These are phyloP conservation scores for Chaetomium sp. DNA, from an alignment of 2,329 filamentous ascomycete genomes.

Conservation along the genomic window DNA sequence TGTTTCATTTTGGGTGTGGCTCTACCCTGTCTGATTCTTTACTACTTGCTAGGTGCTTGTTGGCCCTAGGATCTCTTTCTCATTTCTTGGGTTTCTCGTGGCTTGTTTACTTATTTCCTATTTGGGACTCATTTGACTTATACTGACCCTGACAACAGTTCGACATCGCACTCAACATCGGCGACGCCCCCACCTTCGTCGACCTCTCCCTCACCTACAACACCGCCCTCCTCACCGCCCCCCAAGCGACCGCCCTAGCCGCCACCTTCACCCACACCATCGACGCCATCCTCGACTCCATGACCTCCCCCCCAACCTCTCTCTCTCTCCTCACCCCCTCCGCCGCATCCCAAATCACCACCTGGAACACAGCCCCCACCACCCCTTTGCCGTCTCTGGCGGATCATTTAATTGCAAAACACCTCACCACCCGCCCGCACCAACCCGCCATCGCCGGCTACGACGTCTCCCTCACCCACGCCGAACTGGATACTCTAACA, in stretches of 20 bases:
- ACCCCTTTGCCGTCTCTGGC: slow-evolving; percentile 8
- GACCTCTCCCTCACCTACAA: slow-evolving; percentile 10
- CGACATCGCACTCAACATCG: slow-evolving; percentile 8
- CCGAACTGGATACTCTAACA: slow-evolving; percentile 24
- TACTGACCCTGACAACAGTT: slow-evolving; percentile 1
- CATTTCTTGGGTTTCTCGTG: too few species aligned
- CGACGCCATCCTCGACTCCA: slow-evolving; percentile 7
- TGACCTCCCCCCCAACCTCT: background rate
- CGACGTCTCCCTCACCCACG: slow-evolving; percentile 29
- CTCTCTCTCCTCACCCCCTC: background rate
- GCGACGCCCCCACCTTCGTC: slow-evolving; percentile 8
- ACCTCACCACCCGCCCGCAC: slow-evolving; percentile 16
- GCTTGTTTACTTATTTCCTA: too few species aligned
- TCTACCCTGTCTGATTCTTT: too few species aligned
- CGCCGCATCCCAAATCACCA: background rate
- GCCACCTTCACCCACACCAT: slow-evolving; percentile 5
- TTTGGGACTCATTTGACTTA: background rate
- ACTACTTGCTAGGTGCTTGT: too few species aligned
- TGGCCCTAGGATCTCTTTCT: too few species aligned
- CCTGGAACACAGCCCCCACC: background rate
- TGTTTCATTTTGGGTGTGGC: too few species aligned
- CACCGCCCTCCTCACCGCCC: background rate
- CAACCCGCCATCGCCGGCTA: slow-evolving; percentile 26
- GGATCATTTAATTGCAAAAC: slow-evolving; percentile 13
- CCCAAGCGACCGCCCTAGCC: slow-evolving; percentile 4